Conservation (phyloP, 2,329 filamentous ascomycete species). For the Cladophialophora yegresii region DNA sequence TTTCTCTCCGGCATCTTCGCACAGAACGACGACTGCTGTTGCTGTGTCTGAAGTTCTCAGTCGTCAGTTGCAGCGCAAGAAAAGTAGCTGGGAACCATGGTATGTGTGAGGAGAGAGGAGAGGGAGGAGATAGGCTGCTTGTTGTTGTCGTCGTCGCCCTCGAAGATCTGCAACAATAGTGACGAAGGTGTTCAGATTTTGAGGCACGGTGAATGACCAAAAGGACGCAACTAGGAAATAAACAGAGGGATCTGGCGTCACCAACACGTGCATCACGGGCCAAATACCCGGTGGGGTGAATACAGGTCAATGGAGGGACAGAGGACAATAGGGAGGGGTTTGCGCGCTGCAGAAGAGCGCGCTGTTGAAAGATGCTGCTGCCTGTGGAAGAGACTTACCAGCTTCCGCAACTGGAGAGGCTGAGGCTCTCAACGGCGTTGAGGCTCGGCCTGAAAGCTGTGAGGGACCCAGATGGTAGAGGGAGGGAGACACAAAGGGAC, state of each 20-base stretch:
- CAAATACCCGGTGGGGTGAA: neutral
- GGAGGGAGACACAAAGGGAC: neutral
- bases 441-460: neutral
- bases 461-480: neutral
- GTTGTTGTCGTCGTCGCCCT: neutral
- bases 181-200: neutral
- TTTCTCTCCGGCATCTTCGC: conserved; percentile 22
- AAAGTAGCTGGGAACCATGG: neutral
- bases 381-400: conserved; percentile 8
- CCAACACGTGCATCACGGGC: neutral
- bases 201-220: neutral
- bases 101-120: neutral
- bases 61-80: neutral
- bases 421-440: neutral
- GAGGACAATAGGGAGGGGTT: neutral
- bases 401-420: neutral
- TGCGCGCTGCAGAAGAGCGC: neutral
- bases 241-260: neutral
- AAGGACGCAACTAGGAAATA: neutral
- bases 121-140: neutral
- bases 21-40: neutral
- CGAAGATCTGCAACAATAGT: neutral
- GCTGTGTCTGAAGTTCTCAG: conserved; percentile 3
- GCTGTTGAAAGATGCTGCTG: neutral
- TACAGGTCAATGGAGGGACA: neutral